Evolutionary conservation across 1,284 basidiomycete species (phyloP).

Genomic region (Melampsora larici-populina): DNA sequence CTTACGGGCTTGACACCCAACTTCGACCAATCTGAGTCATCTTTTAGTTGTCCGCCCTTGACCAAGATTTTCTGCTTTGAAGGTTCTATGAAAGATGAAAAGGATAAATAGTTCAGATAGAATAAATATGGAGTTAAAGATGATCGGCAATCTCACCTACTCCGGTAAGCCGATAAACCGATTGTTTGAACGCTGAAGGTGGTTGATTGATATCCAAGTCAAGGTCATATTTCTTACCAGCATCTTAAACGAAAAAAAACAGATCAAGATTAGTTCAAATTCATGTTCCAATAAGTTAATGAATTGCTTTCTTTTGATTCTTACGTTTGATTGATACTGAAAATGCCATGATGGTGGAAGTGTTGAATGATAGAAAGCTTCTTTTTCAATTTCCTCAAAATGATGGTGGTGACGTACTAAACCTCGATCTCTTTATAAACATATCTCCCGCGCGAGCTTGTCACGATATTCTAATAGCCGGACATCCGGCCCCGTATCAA

Average conservation of each 20-base stretch:
- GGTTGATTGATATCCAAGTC: constrained; percentile 67
- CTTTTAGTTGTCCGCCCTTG: constrained; percentile 90
- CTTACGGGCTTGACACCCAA: constrained; percentile 72
- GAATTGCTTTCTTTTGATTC: background rate
- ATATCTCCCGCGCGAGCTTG: background rate
- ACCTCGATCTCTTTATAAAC: background rate
- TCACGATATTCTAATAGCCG: too few relatives aligned
- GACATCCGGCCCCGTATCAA: too few relatives aligned
- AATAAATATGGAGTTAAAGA: background rate
- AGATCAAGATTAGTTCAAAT: background rate
- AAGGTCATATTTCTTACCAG: constrained; percentile 65
- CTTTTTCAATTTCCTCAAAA: background rate
- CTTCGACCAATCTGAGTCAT: constrained; percentile 79
- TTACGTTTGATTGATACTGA: constrained; percentile 35
- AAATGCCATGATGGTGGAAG: background rate
- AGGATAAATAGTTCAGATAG: background rate
- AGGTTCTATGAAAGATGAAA: constrained; percentile 48
- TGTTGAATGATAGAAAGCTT: background rate
- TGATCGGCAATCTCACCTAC: constrained; percentile 62
- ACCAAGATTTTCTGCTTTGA: constrained; percentile 97
- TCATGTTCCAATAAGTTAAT: background rate
- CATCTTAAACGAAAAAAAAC: background rate
- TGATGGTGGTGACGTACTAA: background rate
- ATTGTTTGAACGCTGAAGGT: constrained; percentile 73
- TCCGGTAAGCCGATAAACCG: constrained; percentile 74